Evolutionary conservation across 441 rosid genomes (phyloP).

Genomic region (Omphalea diandra): DNA sequence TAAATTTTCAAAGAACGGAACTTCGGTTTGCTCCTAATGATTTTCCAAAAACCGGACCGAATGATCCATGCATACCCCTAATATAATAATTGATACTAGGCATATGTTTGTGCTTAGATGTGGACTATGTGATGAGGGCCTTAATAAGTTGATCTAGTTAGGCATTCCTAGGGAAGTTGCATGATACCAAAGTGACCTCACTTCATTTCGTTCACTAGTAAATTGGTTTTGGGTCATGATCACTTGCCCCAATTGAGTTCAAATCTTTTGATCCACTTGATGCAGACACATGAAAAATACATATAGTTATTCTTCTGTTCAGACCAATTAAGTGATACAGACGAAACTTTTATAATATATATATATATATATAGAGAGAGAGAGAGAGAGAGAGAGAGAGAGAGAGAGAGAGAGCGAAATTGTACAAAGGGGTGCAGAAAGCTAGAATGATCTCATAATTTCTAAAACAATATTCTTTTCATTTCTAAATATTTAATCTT

Average conservation of each 20-base stretch:
- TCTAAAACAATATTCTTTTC: not conserved
- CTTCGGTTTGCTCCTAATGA: too few relatives aligned
- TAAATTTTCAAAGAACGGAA: too few relatives aligned
- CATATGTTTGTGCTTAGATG: not conserved
- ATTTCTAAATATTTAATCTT: too few relatives aligned
- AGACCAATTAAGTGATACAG: not conserved
- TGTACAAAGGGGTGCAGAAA: not conserved
- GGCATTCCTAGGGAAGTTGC: constrained; percentile 31
- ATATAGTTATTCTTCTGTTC: not conserved
- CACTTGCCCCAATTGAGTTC: constrained; percentile 23
- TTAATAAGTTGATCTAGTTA: constrained; percentile 15
- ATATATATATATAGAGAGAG: too few relatives aligned
- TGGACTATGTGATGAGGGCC: not conserved
- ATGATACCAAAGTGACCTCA: constrained; percentile 26
- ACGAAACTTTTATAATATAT: too few relatives aligned
- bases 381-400: too few relatives aligned
- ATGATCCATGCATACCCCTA: too few relatives aligned
- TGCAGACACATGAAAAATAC: not conserved
- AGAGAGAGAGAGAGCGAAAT: too few relatives aligned
- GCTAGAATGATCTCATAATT: not conserved
- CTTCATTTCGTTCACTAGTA: constrained; percentile 10
- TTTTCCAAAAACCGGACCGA: too few relatives aligned
- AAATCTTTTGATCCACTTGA: not conserved
- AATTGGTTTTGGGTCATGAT: constrained; percentile 28
- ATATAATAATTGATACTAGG: not conserved